phyloP scores from a whole-genome alignment of 2,329 filamentous ascomycete genomes.

The Colletotrichum destructivum region DNA sequence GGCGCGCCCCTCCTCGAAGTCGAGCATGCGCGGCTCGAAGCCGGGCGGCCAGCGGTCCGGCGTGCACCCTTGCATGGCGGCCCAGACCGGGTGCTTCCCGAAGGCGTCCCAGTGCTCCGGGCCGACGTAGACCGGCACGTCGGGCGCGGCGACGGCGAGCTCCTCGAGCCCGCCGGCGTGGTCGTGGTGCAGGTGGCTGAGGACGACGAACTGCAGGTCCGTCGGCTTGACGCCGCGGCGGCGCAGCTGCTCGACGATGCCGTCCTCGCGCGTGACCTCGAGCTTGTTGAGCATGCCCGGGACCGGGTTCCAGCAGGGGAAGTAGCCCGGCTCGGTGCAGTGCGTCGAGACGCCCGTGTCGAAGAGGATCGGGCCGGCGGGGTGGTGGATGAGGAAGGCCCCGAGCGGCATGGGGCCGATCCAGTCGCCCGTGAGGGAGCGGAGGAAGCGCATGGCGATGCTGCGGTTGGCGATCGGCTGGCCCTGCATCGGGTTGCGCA shows the following conservation, averaged over 20 bases:
- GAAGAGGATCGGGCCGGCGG: conserved; percentile 45
- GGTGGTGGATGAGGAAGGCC: conserved; percentile 45
- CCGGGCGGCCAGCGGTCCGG: conserved; percentile 51
- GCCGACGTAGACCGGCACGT: conserved; percentile 47
- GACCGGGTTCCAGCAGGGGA: conserved; percentile 43
- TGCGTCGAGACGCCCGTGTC: conserved; percentile 46
- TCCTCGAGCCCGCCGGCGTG: conserved; percentile 47
- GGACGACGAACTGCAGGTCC: conserved; percentile 48
- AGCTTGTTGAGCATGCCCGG: conserved; percentile 38
- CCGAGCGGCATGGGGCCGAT: conserved; percentile 44
- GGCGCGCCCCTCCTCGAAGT: conserved; percentile 43
- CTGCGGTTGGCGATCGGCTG: conserved; percentile 43
- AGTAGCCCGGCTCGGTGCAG: conserved; percentile 44
- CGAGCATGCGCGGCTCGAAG: conserved; percentile 50
- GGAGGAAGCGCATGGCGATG: conserved; percentile 44
- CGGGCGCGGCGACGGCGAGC: conserved; percentile 45
- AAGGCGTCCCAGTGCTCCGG: conserved; percentile 49
- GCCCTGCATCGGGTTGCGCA: conserved; percentile 40
- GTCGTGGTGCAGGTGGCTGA: conserved; percentile 51
- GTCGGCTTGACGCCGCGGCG: conserved; percentile 42
- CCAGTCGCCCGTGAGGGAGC: conserved; percentile 44
- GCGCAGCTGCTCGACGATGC: conserved; percentile 43
- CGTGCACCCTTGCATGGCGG: conserved; percentile 48
- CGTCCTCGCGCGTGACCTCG: conserved; percentile 40
- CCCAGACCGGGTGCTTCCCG: conserved; percentile 47